A percentile compares a stretch with the other conserved stretches of the same genome.
Conservation (phyloP, 2,329 filamentous ascomycete species). For the Chrysosphaeria jannelii region DNA sequence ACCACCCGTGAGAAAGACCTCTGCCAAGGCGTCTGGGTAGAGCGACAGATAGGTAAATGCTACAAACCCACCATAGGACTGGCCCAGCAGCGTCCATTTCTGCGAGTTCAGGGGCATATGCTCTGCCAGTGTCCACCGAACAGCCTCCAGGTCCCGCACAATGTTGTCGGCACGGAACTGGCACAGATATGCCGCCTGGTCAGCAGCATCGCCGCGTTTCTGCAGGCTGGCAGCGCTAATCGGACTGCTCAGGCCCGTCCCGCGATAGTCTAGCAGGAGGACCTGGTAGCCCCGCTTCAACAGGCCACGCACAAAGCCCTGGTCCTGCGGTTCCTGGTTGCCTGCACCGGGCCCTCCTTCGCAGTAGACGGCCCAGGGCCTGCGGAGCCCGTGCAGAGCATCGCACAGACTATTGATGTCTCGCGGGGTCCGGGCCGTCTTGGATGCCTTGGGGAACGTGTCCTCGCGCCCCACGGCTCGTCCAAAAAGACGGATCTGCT, state of each 20-base stretch:
- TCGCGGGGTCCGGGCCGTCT: constrained; percentile 1
- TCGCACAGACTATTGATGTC: constrained; percentile 1
- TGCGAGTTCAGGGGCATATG: constrained; percentile 27
- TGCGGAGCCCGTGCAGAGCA: constrained; percentile 7
- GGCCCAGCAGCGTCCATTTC: constrained; percentile 66
- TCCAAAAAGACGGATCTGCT: constrained; percentile 45
- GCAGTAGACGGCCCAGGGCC: constrained; percentile 38
- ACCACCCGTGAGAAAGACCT: constrained; percentile 64
- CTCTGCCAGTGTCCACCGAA: constrained; percentile 42
- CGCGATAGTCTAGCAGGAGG: constrained; percentile 70
- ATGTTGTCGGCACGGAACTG: constrained; percentile 74
- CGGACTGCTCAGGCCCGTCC: constrained; percentile 60
- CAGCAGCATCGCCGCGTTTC: constrained; percentile 24
- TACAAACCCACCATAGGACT: constrained; percentile 81
- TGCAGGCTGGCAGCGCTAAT: constrained; percentile 44
- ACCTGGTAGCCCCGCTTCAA: constrained; percentile 61
- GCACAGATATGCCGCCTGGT: constrained; percentile 56
- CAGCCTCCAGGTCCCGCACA: constrained; percentile 65
- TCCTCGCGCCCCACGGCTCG: constrained; percentile 40
- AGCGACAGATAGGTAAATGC: constrained; percentile 58
- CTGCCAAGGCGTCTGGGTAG: constrained; percentile 45
- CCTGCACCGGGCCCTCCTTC: constrained; percentile 68
- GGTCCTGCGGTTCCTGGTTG: constrained; percentile 43
- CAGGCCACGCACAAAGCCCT: constrained; percentile 35
- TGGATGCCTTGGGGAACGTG: constrained; percentile 1